Evolutionary conservation across 352 stramenopile species (phyloP), one percentile per base, ranked within the genome.

Genomic region (Aphanomyces euteiches): DNA sequence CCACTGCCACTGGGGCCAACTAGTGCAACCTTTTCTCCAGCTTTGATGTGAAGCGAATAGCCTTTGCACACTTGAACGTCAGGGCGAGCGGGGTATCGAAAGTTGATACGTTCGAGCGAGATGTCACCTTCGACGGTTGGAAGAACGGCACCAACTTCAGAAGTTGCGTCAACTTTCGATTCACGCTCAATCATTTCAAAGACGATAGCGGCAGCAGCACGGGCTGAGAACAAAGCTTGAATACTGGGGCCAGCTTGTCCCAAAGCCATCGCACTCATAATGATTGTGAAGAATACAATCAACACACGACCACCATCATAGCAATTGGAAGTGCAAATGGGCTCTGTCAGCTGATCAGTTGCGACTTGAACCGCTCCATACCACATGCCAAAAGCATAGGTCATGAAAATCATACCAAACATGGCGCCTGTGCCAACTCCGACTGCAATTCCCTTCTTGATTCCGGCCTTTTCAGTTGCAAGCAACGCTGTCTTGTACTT

Each of bases 381-480:
- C 77, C 79, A 93, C 79, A 96, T 87, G 7, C 88, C 88, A 10
- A 80, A 72, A 7, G 81, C 85, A 71, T 96, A 96, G 15, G 83
- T 89, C 66, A 81, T 87, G 67, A 88, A 87, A 2, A 86, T 75
- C 3, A 78, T 81, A 50, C 85, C 78, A 48, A 92, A 90, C 76
- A 92, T 90, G 17, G 87, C 39, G 4, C 82, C 83, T 2, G 78
- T 90, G 7, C 83, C 85, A 66, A 78, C 78, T 10, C 83, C 79
- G 28, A 89, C 79, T 0, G 84, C 80, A 8, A 88, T 48, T n/a
- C 69, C 72, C 56, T 84, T 87, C 57, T 66, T 66, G 38, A 66
- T 47, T 3, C 57, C 57, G 36, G 57, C 57, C 5, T 47, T 53
- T 50, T 66, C 57, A 8, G 57, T 66, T 34, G 37, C 40, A 8